Evolutionary conservation across 2,329 filamentous ascomycete species (phyloP).

Genomic region (Fusarium newnesense): DNA sequence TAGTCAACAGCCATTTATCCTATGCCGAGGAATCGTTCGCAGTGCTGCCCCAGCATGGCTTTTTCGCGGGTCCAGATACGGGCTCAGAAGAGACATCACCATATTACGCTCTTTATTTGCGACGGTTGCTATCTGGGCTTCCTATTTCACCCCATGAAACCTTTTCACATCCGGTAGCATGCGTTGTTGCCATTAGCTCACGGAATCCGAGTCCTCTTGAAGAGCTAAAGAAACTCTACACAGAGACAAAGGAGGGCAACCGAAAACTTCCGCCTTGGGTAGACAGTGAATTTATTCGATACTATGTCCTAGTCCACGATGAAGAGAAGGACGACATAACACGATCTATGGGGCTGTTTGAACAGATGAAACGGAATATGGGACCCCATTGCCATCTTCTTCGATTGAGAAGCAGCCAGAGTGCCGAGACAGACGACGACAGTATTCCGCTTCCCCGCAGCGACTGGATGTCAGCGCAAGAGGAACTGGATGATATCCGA

Average conservation of each 20-base stretch:
- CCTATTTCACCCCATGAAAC: conserved; percentile 88
- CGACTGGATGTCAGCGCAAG: conserved; percentile 88
- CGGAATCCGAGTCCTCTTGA: conserved; percentile 86
- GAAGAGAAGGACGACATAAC: conserved; percentile 94
- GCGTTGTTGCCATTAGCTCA: conserved; percentile 94
- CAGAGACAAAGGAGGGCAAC: conserved; percentile 82
- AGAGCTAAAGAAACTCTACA: conserved; percentile 84
- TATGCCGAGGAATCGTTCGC: conserved; percentile 74
- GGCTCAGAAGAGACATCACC: conserved; percentile 70
- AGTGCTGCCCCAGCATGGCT: conserved; percentile 48
- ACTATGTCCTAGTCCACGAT: conserved; percentile 96
- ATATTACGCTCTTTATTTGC: conserved; percentile 87
- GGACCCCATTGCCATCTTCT: conserved; percentile 95
- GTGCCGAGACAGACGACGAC: conserved; percentile 90
- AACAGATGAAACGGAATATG: conserved; percentile 99
- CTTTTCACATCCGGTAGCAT: conserved; percentile 93
- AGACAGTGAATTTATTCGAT: conserved; percentile 89
- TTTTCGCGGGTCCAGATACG: conserved; percentile 54
- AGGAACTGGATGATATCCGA: conserved; percentile 82
- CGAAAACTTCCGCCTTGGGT: conserved; percentile 84
- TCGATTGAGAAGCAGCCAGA: conserved; percentile 83
- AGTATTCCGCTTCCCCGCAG: conserved; percentile 82
- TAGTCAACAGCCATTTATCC: conserved; percentile 81
- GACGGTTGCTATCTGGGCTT: conserved; percentile 82
- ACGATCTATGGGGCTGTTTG: conserved; percentile 89